phyloP scores from a whole-genome alignment of 495 filamentous ascomycete species.

The Penicillium fimorum region DNA sequence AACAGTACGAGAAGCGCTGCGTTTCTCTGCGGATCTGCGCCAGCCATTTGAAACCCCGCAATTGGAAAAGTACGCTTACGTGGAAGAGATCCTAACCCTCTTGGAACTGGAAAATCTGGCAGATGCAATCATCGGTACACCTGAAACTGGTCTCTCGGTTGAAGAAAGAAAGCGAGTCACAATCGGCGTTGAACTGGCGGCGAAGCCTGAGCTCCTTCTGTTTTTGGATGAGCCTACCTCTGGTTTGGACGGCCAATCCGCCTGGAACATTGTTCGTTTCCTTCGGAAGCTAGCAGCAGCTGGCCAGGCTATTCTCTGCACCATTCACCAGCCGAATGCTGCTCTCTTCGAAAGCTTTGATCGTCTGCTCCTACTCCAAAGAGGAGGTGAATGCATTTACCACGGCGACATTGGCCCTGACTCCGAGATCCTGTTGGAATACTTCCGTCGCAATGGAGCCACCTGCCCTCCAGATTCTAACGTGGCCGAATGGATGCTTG shows the following conservation, averaged over 20 bases:
- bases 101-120: conserved; percentile 82
- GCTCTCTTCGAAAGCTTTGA: conserved; percentile 84
- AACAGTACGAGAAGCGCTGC: conserved; percentile 80
- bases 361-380: conserved; percentile 60
- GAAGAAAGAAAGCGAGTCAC: conserved; percentile 89
- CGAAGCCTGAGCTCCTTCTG: conserved; percentile 79
- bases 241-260: conserved; percentile 79
- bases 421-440: conserved; percentile 39
- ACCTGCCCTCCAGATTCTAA: conserved; percentile 59
- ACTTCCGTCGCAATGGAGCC: conserved; percentile 54
- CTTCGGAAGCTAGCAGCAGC: conserved; percentile 76
- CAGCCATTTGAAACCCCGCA: conserved; percentile 68
- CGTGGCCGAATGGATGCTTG: conserved; percentile 85
- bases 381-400: conserved; percentile 64
- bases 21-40: conserved; percentile 78
- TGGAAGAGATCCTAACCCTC: conserved; percentile 76
- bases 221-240: conserved; percentile 92
- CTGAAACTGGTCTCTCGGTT: conserved; percentile 78
- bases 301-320: conserved; percentile 87
- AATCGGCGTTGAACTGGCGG: conserved; percentile 84
- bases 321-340: conserved; percentile 88
- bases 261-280: conserved; percentile 89
- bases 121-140: conserved; percentile 78
- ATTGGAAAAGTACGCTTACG: conserved; percentile 77
- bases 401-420: conserved; percentile 66